phyloP scores from a whole-genome alignment of 352 stramenopile species.

The Phytophthora litchii region DNA sequence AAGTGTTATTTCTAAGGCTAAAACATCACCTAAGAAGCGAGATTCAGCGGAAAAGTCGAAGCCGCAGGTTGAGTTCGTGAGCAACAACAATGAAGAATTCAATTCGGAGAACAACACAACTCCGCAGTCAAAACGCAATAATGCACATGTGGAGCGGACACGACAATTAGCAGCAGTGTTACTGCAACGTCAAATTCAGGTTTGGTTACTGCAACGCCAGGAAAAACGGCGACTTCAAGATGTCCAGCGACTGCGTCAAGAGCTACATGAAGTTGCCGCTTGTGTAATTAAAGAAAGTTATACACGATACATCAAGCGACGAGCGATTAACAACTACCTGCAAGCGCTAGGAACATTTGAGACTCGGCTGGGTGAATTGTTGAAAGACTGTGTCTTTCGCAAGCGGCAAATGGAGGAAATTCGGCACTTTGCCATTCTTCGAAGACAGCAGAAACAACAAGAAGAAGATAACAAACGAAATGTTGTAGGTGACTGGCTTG shows the following conservation, averaged over 20 bases:
- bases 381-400: constrained; percentile 8
- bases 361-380: constrained; percentile 7
- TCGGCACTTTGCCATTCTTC: constrained; percentile 11
- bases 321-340: constrained; percentile 28
- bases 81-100: constrained; percentile 24
- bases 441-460: constrained; percentile 5
- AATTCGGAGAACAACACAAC: background rate
- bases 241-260: constrained; percentile 16
- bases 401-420: constrained; percentile 30
- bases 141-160: constrained; percentile 1
- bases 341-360: constrained; percentile 13
- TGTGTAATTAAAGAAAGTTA: constrained; percentile 26
- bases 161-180: constrained; percentile 19
- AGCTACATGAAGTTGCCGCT: constrained; percentile 17
- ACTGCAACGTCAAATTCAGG: constrained; percentile 29
- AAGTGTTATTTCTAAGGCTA: constrained; percentile 2
- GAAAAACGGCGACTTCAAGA: constrained; percentile 11
- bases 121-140: background rate
- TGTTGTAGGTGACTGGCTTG: constrained; percentile 14
- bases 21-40: constrained; percentile 11
- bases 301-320: constrained; percentile 17
- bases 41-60: background rate
- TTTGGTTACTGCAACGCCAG: constrained; percentile 34
- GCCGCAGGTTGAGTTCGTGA: background rate
- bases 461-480: constrained; percentile 10